Evolutionary conservation across 2,329 filamentous ascomycete species (phyloP), one percentile per base, ranked within the genome.

Genomic region (Alternaria panax): DNA sequence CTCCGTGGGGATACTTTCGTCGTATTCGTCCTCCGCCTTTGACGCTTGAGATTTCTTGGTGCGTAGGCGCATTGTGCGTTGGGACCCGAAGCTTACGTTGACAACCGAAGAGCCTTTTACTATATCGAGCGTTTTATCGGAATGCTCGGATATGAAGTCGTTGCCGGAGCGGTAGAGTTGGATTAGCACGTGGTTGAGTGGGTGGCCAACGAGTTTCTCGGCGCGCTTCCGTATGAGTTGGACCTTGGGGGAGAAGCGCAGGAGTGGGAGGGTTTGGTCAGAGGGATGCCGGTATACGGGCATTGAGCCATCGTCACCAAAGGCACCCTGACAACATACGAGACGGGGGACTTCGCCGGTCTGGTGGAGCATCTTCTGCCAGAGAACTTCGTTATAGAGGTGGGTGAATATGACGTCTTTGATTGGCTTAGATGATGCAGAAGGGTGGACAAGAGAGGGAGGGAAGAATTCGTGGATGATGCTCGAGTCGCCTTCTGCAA

Each of bases 91-190:
- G 66, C 92, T 97, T 50, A 97, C 88, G 73, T 98, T 99, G 65
- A 93, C 92, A 66, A 99, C 96, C 60, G 85, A 93, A 24, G 91
- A 95, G 5, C 85, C 88, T 25, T 86, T 87, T 12, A 88, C 88
- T 57, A 99, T 95, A 75, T 99, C 95, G 24, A 99, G 83, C 0
- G 94, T 97, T 80, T 99, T 99, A 76, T 99, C 95, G 38, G 92
- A 96, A 74, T 99, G 95, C 75, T 99, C 95, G 0, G 92, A 95
- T 63, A 99, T 99, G 75, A 92, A 92, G 78, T 99, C 95, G 47
- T 87, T 88, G 3, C 94, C 92, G 67, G 86, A 85, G n/a, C 95
- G 91, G 73, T 99, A 99, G 58, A 93, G 86, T 73, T 99, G 95
- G 45, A 99, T 96, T 47, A 99, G 81, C 1, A 89, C 93, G 75